phyloP scores from a whole-genome alignment of 169 alveolate genomes.

The Theileria orientalis region DNA sequence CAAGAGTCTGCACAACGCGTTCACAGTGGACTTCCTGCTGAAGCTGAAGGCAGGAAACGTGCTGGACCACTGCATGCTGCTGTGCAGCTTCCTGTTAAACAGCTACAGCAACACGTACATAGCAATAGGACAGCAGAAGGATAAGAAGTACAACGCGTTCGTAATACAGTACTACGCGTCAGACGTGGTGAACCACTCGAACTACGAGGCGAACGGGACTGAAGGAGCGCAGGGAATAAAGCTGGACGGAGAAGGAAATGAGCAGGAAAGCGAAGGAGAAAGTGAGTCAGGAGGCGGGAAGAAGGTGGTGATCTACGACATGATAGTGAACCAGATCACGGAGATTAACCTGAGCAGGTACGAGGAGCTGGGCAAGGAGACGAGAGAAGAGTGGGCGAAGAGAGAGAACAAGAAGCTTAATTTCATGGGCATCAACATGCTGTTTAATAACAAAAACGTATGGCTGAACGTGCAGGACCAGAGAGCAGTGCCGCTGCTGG shows the following conservation, averaged over 20 bases:
- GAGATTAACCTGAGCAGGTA: not conserved
- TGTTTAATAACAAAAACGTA: slow-evolving; percentile 76
- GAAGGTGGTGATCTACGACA: not conserved
- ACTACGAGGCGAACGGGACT: not conserved
- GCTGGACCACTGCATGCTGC: slow-evolving; percentile 77
- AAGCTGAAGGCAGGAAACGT: slow-evolving; percentile 78
- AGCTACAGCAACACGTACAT: slow-evolving; percentile 71
- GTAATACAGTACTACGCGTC: slow-evolving; percentile 66
- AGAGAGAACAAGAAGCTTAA: slow-evolving; percentile 66
- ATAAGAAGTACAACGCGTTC: slow-evolving; percentile 75
- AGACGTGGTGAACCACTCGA: not conserved
- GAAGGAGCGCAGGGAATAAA: no score
- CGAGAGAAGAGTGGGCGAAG: slow-evolving; percentile 2
- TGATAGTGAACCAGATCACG: not conserved
- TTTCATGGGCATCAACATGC: slow-evolving; percentile 70
- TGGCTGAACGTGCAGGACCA: slow-evolving; percentile 75
- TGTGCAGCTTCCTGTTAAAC: slow-evolving; percentile 69
- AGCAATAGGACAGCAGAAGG: slow-evolving; percentile 74
- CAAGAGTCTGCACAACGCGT: slow-evolving; percentile 7
- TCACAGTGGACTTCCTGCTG: slow-evolving; percentile 78
- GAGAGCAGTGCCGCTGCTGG: slow-evolving; percentile 66
- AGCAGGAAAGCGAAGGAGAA: not conserved
- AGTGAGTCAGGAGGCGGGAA: no score
- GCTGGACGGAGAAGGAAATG: not conserved
- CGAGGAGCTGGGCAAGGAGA: no score